phyloP scores from a whole-genome alignment of 139 green algal genomes.

The Pycnococcus provasolii region DNA sequence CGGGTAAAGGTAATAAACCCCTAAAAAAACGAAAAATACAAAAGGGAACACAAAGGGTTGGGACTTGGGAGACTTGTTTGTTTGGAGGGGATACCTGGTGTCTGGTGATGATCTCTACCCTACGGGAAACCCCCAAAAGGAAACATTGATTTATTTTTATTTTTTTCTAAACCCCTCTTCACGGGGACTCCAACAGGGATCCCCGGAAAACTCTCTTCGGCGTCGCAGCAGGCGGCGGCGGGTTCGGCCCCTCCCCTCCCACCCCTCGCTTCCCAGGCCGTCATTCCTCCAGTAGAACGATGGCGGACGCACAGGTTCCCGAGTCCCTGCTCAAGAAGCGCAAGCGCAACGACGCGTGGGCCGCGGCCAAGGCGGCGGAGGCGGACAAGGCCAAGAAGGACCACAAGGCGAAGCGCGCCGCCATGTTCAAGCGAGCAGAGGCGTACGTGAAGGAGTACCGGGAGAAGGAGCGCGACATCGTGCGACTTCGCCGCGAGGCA shows the following conservation, averaged over 20 bases:
- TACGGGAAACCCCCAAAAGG: no score
- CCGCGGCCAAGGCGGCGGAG: slow-evolving; percentile 52
- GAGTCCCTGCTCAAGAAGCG: slow-evolving; percentile 85
- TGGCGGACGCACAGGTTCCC: slow-evolving; percentile 33
- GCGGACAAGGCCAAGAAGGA: slow-evolving; percentile 49
- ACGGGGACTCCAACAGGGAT: no score
- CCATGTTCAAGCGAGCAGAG: slow-evolving; percentile 95
- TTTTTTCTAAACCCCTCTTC: no score
- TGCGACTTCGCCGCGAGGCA: slow-evolving; percentile 80
- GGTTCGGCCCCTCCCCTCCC: not conserved
- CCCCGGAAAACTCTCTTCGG: slow-evolving; percentile 21
- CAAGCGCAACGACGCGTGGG: slow-evolving; percentile 80
- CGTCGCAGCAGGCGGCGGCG: no score
- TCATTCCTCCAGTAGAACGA: no score
- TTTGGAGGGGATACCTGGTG: no score
- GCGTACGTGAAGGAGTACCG: slow-evolving; percentile 96
- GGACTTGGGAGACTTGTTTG: no score
- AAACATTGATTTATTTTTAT: no score
- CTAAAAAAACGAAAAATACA: no score
- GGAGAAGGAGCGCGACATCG: slow-evolving; percentile 64
- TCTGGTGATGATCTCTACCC: no score
- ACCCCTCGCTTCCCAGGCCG: slow-evolving; percentile 15
- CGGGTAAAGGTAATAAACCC: no score
- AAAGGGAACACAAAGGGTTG: no score
- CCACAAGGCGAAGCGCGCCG: slow-evolving; percentile 44